Conservation (phyloP, 2,329 filamentous ascomycete species). For the Sclerotiophoma versabilis region DNA sequence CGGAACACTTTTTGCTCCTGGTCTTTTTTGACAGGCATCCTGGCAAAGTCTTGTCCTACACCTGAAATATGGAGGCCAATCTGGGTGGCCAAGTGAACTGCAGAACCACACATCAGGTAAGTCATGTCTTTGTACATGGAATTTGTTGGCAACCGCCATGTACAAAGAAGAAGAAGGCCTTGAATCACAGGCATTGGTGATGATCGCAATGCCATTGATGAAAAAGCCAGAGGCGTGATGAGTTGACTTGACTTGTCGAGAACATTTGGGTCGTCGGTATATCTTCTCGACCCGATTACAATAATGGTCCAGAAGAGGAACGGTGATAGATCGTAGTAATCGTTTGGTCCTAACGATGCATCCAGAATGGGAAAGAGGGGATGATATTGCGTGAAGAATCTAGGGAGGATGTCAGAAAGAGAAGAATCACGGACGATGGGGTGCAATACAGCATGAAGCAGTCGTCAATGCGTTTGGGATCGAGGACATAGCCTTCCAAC, state of each 20-base stretch:
- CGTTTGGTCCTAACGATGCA: constrained; percentile 37
- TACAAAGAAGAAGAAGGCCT: constrained; percentile 50
- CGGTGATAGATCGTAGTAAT: constrained; percentile 44
- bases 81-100: constrained; percentile 51
- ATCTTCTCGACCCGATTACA: constrained; percentile 49
- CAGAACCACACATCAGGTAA: constrained; percentile 51
- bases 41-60: constrained; percentile 51
- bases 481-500: constrained; percentile 43
- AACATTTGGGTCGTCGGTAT: constrained; percentile 46
- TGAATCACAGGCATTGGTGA: constrained; percentile 51
- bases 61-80: constrained; percentile 51
- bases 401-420: constrained; percentile 25
- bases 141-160: constrained; percentile 52
- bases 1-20: constrained; percentile 46
- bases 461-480: constrained; percentile 43
- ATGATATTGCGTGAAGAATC: constrained; percentile 47
- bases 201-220: constrained; percentile 46
- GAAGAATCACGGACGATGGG: background rate
- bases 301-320: constrained; percentile 53
- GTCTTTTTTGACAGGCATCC: constrained; percentile 47
- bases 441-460: constrained; percentile 42
- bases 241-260: constrained; percentile 42
- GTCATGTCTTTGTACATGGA: constrained; percentile 52
- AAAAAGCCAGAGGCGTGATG: constrained; percentile 49
- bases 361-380: constrained; percentile 46